phyloP scores from a whole-genome alignment of 495 filamentous ascomycete genomes.

The Penicillium paxilli region DNA sequence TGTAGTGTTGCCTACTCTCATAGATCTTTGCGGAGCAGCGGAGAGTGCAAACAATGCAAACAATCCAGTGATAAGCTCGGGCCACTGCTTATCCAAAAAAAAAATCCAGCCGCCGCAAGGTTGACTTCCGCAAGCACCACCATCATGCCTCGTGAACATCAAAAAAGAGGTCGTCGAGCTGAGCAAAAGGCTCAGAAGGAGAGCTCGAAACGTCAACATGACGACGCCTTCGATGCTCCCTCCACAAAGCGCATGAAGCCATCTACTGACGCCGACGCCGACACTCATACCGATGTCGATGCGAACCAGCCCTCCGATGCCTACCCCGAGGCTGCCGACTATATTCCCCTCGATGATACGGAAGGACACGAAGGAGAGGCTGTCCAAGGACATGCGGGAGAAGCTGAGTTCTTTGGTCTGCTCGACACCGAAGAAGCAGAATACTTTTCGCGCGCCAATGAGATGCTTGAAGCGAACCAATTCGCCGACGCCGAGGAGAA shows the following conservation, averaged over 20 bases:
- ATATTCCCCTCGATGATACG: slow-evolving; percentile 36
- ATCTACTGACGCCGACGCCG: slow-evolving; percentile 19
- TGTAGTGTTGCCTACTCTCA: no score
- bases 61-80: slow-evolving; percentile 40
- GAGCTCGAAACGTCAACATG: slow-evolving; percentile 42
- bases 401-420: slow-evolving; percentile 80
- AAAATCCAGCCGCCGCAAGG: slow-evolving; percentile 20
- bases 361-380: slow-evolving; percentile 14
- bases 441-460: slow-evolving; percentile 86
- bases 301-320: slow-evolving; percentile 23
- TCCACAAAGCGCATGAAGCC: slow-evolving; percentile 41
- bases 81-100: slow-evolving; percentile 47
- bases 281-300: slow-evolving; percentile 9
- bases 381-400: slow-evolving; percentile 20
- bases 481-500: slow-evolving; percentile 79
- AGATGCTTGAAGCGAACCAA: slow-evolving; percentile 83
- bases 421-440: slow-evolving; percentile 88
- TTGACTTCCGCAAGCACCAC: slow-evolving; percentile 11
- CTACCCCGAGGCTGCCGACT: slow-evolving; percentile 26
- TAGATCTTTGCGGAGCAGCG: no score
- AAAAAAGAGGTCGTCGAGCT: slow-evolving; percentile 67
- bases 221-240: slow-evolving; percentile 41
- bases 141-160: slow-evolving; percentile 57
- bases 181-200: slow-evolving; percentile 50
- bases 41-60: slow-evolving; percentile 35